Base-by-base conservation (phyloP, 768 basidiomycete genomes). In the Psilocybe cubensis region DNA sequence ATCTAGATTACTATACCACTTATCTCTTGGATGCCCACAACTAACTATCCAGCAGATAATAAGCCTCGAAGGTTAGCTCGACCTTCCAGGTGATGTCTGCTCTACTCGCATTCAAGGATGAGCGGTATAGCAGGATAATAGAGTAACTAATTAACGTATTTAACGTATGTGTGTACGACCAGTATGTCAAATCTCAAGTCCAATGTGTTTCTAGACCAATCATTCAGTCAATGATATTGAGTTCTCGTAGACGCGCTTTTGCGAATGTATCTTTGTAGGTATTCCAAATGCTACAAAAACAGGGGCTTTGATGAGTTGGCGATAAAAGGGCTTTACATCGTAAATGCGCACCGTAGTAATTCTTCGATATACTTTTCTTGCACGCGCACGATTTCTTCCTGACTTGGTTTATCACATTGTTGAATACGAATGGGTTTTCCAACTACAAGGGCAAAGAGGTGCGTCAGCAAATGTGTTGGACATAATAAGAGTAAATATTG, bases 201-300 rank as follows among this genome's bases (percentile, higher is more conserved):
- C 35, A 38, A 38, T 17, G 35, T 38, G 35, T 4, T 38, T 38
- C 14, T 6, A 33, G 7, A 12, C 14, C 35, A 38, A 38, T n/a
- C n/a, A 2, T 38, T 38, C 31, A 59, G 24, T 88, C 91, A 62
- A 94, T 83, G 68, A 94, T 89, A 65, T 77, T 91, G 61, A 94
- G 78, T 68, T 94, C 91, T 60, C 83, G 79, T 54, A 84, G 83
- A 41, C 95, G 81, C 25, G 92, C 80, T 67, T 91, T 88, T 28
- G 96, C 96, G 66, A 96, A 97, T 52, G 88, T 82, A 68, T 98
- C 91, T 73, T 98, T 98, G 77, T 98, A 96, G 6, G 88, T 87
- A 68, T 98, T 84, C 96, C 96, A 98, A 62, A 98, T 96, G 48
- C 95, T 97, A 64, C 24, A 14, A 35, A 28, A 7, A 52, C 47